Evolutionary conservation across 2,329 filamentous ascomycete genomes (phyloP), one percentile per base, ranked within the genome.

Genomic region (Sporothrix brasiliensis): DNA sequence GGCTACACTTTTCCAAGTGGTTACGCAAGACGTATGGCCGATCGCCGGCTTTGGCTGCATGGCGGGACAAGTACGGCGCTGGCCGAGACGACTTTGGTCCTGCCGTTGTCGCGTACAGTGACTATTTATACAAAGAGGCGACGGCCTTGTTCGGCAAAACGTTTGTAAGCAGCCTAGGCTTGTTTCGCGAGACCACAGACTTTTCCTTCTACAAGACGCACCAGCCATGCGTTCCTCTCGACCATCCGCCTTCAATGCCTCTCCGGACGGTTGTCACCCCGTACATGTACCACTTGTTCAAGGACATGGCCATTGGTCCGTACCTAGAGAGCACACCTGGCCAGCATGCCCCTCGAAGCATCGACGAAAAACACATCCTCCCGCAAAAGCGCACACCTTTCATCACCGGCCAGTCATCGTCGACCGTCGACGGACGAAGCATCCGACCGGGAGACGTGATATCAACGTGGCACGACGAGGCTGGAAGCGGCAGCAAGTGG

Each of bases 71-170:
- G 49, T 81, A 84, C 58, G 78, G 79, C 0, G 79, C 79, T 1
- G 78, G 79, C 0, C 79, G 79, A 1, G 75, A 75, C 0, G 92
- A 95, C 76, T 94, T 92, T 71, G 83, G 91, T 0, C 80, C 83
- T 0, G 83, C 86, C 0, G 76, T 94, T 0, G 80, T 85, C 0
- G 86, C 87, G 0, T 87, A 93, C 63, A 77, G 86, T 0, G 80
- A 83, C 0, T 94, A 89, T 72, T 79, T 95, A 0, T 87, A 84
- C 78, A 89, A 89, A 71, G 91, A 95, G 76, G 83, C 85, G 0
- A 77, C 82, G 49, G 85, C 85, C 3, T 77, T 89, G 0, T 77
- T 87, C 0, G 72, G 68, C 4, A 1, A 19, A 10, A 13, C 6
- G 2, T 72, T 19, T 7, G 50, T 47, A 9, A 73, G 74, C 2